phyloP scores from a whole-genome alignment of 148 eudicot genomes.

The Rhododendron simsii region DNA sequence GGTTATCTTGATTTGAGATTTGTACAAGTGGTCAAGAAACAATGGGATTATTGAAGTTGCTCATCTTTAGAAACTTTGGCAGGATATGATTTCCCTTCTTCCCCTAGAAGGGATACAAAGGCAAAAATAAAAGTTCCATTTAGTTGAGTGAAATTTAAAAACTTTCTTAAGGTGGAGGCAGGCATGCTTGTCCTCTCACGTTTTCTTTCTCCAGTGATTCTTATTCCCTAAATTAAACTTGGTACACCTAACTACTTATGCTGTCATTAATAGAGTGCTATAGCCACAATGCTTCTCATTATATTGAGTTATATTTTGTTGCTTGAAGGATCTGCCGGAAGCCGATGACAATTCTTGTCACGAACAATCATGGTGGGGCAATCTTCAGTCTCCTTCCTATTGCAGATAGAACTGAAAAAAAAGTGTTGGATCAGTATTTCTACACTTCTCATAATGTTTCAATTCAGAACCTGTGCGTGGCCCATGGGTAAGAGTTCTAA shows the following conservation, averaged over 20 bases:
- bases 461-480: conserved; percentile 59
- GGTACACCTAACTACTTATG: not conserved
- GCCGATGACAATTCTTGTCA: conserved; percentile 71
- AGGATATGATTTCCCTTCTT: not conserved
- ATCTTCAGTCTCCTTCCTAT: conserved; percentile 93
- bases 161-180: not conserved
- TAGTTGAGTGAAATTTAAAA: conserved; percentile 1
- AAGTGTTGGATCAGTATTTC: conserved; percentile 69
- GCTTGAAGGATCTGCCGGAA: conserved; percentile 65
- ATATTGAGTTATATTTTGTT: conserved; percentile 1
- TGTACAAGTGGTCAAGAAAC: not conserved
- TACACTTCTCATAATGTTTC: conserved; percentile 72
- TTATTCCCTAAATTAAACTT: not conserved
- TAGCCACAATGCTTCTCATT: not conserved
- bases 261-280: conserved; percentile 3
- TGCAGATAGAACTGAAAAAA: conserved; percentile 56
- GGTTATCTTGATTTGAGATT: not conserved
- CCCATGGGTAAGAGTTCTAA: conserved; percentile 69
- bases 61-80: not conserved
- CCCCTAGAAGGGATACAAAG: not conserved
- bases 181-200: not conserved
- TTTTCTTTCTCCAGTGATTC: not conserved
- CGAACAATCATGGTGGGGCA: conserved; percentile 95
- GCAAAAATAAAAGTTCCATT: not conserved
- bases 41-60: not conserved